A percentile compares a stretch with the other conserved stretches of the same genome.
phyloP scores from a whole-genome alignment of 2,329 filamentous ascomycete genomes.

The Parascedosporium putredinis region DNA sequence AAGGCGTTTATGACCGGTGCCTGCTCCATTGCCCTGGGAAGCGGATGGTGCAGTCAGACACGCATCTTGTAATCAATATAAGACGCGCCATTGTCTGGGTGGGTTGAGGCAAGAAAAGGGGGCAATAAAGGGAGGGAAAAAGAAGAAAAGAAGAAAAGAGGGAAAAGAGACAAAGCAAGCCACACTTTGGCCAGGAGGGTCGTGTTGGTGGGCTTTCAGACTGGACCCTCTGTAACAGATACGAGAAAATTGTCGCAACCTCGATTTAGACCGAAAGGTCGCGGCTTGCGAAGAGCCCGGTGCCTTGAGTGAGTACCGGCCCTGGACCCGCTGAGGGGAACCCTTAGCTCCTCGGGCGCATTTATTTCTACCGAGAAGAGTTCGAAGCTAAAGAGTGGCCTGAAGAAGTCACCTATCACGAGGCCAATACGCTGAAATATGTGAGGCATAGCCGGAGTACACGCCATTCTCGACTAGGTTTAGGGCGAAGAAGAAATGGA shows the following conservation, averaged over 20 bases:
- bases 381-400: constrained; percentile 1
- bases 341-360: no score
- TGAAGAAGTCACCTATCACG: not conserved
- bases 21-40: no score
- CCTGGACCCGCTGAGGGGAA: no score
- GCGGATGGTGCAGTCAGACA: no score
- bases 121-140: not conserved
- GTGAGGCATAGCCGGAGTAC: not conserved
- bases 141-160: not conserved
- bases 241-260: not conserved
- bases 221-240: not conserved
- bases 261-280: not conserved
- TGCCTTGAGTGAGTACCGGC: no score
- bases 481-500: not conserved
- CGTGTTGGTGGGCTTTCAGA: not conserved
- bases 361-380: not conserved
- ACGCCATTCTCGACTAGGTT: not conserved
- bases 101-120: not conserved
- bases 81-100: not conserved
- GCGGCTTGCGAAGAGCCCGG: not conserved
- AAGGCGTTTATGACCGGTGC: no score
- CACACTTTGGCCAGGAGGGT: not conserved
- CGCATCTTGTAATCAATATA: not conserved
- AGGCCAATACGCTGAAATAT: not conserved
- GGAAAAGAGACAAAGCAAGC: no score